Conservation (phyloP, 495 filamentous ascomycete genomes). For the Rostrohypoxylon terebratum region DNA sequence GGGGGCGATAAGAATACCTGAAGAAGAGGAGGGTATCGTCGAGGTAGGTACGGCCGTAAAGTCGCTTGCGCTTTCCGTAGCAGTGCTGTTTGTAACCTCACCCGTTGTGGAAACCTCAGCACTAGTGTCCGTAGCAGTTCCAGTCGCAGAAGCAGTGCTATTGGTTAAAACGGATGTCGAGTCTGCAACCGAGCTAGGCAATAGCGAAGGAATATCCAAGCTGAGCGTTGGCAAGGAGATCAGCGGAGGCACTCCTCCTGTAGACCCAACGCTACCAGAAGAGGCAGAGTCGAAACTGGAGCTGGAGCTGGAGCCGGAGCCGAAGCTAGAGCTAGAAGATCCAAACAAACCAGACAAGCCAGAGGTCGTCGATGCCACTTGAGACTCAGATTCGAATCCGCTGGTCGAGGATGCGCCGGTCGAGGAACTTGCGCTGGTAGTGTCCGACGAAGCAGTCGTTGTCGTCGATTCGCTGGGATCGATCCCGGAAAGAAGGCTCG, state of each 20-base stretch:
- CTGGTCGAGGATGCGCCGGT: conserved; percentile 13
- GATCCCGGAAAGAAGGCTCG: conserved; percentile 33
- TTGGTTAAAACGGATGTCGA: conserved; percentile 34
- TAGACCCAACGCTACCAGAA: conserved; percentile 23
- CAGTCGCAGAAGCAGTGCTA: conserved; percentile 28
- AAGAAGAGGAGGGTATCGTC: conserved; percentile 37
- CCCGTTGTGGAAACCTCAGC: conserved; percentile 18
- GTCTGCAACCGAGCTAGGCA: conserved; percentile 23
- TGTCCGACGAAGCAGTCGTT: conserved; percentile 20
- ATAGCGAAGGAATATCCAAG: conserved; percentile 25
- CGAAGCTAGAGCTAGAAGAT: neutral
- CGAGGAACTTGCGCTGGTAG: conserved; percentile 11
- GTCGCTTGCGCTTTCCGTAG: conserved; percentile 33
- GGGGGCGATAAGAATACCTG: conserved; percentile 51
- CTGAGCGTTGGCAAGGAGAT: conserved; percentile 42
- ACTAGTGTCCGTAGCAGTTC: conserved; percentile 30
- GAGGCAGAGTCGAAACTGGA: neutral
- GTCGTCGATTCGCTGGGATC: conserved; percentile 28
- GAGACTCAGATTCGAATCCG: conserved; percentile 31
- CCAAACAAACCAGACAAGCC: neutral
- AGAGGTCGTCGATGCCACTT: conserved; percentile 8
- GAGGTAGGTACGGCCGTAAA: conserved; percentile 30
- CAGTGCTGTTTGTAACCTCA: conserved; percentile 29
- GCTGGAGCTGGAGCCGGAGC: neutral
- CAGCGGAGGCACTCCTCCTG: conserved; percentile 32